phyloP scores from a whole-genome alignment of 2,329 filamentous ascomycete species.

The Boeremia exigua region DNA sequence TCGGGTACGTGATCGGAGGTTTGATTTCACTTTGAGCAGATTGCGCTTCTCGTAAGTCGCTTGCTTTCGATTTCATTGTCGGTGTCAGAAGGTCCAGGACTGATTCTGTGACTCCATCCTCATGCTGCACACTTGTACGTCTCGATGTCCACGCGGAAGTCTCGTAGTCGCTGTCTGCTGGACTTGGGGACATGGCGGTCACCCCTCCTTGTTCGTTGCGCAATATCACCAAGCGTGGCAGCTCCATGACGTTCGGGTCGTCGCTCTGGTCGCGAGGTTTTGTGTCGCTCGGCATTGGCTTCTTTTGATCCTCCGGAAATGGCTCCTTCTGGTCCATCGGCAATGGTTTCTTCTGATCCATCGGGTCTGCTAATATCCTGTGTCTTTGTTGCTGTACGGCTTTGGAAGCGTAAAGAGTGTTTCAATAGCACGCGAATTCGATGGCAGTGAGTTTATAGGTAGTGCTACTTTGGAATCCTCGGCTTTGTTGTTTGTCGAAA shows the following conservation, averaged over 20 bases:
- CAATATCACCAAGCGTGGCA: background rate
- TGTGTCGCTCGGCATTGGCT: no score
- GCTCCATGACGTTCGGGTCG: background rate
- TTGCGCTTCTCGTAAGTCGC: conserved; percentile 16
- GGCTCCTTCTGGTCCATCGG: background rate
- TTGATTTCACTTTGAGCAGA: conserved; percentile 10
- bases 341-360: background rate
- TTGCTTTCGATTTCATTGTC: conserved; percentile 14
- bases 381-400: background rate
- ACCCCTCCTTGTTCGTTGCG: background rate
- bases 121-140: background rate
- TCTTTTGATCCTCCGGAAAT: background rate
- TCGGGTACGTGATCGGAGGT: background rate
- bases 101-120: conserved; percentile 17
- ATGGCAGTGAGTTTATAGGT: background rate
- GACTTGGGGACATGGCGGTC: background rate
- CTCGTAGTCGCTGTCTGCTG: background rate
- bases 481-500: background rate
- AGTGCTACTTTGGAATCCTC: background rate
- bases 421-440: background rate
- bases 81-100: conserved; percentile 14
- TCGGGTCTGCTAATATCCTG: background rate
- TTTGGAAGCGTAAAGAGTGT: background rate
- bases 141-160: conserved; percentile 3
- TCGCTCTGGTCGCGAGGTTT: no score